These are phyloP conservation scores for Lentinula sp. DNA, from an alignment of 768 basidiomycete species.

Conservation along the genomic window DNA sequence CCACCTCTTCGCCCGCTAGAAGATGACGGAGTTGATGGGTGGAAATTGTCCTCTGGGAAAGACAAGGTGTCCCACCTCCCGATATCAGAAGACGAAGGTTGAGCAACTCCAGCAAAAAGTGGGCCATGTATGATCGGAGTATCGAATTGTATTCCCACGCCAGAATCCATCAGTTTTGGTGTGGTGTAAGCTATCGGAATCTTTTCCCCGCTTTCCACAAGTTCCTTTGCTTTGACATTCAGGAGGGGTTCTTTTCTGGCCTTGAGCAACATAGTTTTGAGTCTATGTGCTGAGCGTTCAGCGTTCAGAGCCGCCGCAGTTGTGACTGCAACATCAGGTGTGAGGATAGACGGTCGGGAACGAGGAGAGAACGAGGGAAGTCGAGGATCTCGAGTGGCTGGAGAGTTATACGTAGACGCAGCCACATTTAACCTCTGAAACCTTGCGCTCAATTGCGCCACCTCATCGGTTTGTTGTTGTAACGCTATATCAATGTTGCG, in stretches of 20 bases:
- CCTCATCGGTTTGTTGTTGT: slow-evolving; percentile 50
- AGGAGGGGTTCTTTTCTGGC: slow-evolving; percentile 61
- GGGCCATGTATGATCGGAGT: slow-evolving; percentile 18
- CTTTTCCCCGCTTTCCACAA: slow-evolving; percentile 17
- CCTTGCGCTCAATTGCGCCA: slow-evolving; percentile 46
- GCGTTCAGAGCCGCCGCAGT: slow-evolving; percentile 81
- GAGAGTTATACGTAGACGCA: slow-evolving; percentile 12
- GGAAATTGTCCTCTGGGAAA: slow-evolving; percentile 37
- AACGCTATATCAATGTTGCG: slow-evolving; percentile 78
- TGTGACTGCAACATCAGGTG: slow-evolving; percentile 62
- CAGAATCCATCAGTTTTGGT: slow-evolving; percentile 16
- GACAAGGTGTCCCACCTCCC: slow-evolving; percentile 17
- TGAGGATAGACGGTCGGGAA: slow-evolving; percentile 37
- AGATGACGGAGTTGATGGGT: slow-evolving; percentile 26
- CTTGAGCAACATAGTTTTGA: slow-evolving; percentile 63
- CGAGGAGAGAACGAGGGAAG: slow-evolving; percentile 31
- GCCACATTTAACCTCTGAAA: slow-evolving; percentile 44
- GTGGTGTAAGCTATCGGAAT: slow-evolving; percentile 32
- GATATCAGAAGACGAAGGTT: not conserved
- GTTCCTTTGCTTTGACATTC: slow-evolving; percentile 45
- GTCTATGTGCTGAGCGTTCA: slow-evolving; percentile 63
- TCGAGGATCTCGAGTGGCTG: slow-evolving; percentile 31
- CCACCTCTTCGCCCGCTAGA: slow-evolving; percentile 23
- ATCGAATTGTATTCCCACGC: slow-evolving; percentile 7
- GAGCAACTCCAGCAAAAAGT: slow-evolving; percentile 11